phyloP scores from a whole-genome alignment of 768 basidiomycete species.

The Rhodosporidiobolus sp. region DNA sequence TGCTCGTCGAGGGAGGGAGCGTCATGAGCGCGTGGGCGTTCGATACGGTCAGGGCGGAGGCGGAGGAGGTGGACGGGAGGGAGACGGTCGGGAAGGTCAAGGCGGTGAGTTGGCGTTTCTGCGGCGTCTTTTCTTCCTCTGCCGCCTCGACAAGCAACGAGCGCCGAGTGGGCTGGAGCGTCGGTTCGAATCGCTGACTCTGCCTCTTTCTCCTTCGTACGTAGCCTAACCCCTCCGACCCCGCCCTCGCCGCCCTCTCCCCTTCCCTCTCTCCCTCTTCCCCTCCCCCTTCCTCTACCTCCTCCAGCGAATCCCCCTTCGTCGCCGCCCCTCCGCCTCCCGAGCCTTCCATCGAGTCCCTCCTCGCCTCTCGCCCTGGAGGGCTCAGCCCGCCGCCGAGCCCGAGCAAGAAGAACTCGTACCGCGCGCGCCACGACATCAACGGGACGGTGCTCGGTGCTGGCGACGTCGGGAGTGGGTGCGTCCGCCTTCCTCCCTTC shows the following conservation, averaged over 20 bases:
- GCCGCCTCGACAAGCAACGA: not conserved
- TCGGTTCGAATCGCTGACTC: no score
- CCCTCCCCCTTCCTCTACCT: not conserved
- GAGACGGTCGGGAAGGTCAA: constrained; percentile 14
- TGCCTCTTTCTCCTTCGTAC: not conserved
- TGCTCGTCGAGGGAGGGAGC: constrained; percentile 53
- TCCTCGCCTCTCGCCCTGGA: constrained; percentile 13
- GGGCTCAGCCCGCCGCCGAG: constrained; percentile 4
- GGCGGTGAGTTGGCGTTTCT: constrained; percentile 9
- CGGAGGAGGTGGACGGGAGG: constrained; percentile 9
- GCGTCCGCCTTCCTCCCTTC: not conserved
- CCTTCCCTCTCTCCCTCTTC: not conserved
- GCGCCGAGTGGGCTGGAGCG: no score
- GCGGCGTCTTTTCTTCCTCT: no score
- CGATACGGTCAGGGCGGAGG: constrained; percentile 66
- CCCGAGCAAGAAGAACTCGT: constrained; percentile 25
- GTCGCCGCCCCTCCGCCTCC: no score
- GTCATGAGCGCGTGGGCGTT: constrained; percentile 95
- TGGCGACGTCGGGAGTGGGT: constrained; percentile 43
- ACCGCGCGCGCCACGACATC: constrained; percentile 33
- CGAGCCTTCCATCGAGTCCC: constrained; percentile 31
- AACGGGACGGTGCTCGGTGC: constrained; percentile 39
- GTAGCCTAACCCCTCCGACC: constrained; percentile 26
- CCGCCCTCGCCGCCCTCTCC: constrained; percentile 29
- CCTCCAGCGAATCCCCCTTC: no score